These are phyloP conservation scores for Amanita rubescens DNA, from an alignment of 768 basidiomycete genomes.

Conservation along the genomic window DNA sequence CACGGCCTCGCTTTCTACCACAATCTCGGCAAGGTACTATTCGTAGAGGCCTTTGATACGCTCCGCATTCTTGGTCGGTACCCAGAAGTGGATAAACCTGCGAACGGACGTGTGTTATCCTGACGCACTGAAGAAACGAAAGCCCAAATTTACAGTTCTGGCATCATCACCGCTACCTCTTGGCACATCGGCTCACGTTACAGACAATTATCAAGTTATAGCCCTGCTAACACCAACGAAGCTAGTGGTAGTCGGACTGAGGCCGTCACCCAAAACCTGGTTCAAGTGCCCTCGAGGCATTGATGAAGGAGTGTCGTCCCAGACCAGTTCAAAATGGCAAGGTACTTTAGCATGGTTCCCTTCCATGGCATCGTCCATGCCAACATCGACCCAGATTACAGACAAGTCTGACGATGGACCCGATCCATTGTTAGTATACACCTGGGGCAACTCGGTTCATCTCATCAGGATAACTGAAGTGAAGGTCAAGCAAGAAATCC, in stretches of 20 bases:
- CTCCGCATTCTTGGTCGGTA: slow-evolving; percentile 92
- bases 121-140: slow-evolving; percentile 29
- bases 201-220: slow-evolving; percentile 72
- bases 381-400: slow-evolving; percentile 14
- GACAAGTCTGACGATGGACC: slow-evolving; percentile 18
- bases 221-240: slow-evolving; percentile 88
- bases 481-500: slow-evolving; percentile 39
- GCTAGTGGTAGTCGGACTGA: slow-evolving; percentile 87
- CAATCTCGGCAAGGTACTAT: slow-evolving; percentile 87
- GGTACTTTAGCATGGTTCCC: slow-evolving; percentile 83
- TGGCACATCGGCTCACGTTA: slow-evolving; percentile 63
- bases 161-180: slow-evolving; percentile 78
- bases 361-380: slow-evolving; percentile 35
- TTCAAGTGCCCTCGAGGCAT: slow-evolving; percentile 59
- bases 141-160: slow-evolving; percentile 59
- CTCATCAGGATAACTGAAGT: slow-evolving; percentile 63
- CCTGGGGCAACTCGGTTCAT: slow-evolving; percentile 69
- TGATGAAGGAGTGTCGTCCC: slow-evolving; percentile 35
- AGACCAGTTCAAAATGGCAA: slow-evolving; percentile 40
- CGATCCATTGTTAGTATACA: slow-evolving; percentile 69
- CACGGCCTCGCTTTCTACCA: slow-evolving; percentile 92
- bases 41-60: slow-evolving; percentile 91
- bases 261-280: slow-evolving; percentile 91
- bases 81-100: slow-evolving; percentile 35
- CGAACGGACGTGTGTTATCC: slow-evolving; percentile 9